These are phyloP conservation scores for Globisporangium nagaii DNA, from an alignment of 352 stramenopile species.

Conservation along the genomic window DNA sequence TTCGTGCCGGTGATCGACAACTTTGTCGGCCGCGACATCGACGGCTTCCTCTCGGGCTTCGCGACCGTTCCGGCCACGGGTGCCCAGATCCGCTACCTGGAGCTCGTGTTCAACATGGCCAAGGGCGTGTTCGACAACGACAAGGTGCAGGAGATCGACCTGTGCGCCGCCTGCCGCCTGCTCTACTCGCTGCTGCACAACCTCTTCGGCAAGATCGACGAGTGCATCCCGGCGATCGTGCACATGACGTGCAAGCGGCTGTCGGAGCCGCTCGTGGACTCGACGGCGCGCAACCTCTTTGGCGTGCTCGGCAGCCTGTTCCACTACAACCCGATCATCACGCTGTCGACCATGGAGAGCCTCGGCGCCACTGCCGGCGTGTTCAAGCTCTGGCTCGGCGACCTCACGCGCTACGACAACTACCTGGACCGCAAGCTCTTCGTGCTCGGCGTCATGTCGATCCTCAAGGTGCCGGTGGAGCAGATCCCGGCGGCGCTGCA, in stretches of 20 bases:
- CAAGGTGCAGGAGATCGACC: constrained; percentile 57
- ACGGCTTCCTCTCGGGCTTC: constrained; percentile 57
- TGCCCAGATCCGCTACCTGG: constrained; percentile 54
- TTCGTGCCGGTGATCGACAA: constrained; percentile 96
- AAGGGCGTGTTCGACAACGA: constrained; percentile 66
- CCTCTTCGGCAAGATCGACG: constrained; percentile 75
- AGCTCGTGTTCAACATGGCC: constrained; percentile 79
- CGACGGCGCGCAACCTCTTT: constrained; percentile 79
- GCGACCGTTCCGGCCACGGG: constrained; percentile 36
- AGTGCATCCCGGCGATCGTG: constrained; percentile 71
- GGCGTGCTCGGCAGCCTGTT: constrained; percentile 89
- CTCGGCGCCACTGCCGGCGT: constrained; percentile 86
- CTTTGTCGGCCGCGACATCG: constrained; percentile 88
- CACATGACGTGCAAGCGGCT: constrained; percentile 61
- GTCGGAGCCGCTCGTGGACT: constrained; percentile 48
- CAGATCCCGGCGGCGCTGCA: constrained; percentile 76
- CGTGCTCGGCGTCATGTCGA: constrained; percentile 88
- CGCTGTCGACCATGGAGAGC: constrained; percentile 84
- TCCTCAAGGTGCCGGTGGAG: constrained; percentile 85
- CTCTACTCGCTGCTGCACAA: constrained; percentile 84
- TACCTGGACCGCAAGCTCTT: constrained; percentile 91
- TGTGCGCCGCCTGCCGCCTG: constrained; percentile 66
- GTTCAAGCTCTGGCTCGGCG: constrained; percentile 89
- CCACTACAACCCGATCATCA: constrained; percentile 92
- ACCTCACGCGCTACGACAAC: constrained; percentile 78